Evolutionary conservation across 495 filamentous ascomycete species (phyloP), one percentile per base, ranked within the genome.

Genomic region (Saxophila tyrrhenica): DNA sequence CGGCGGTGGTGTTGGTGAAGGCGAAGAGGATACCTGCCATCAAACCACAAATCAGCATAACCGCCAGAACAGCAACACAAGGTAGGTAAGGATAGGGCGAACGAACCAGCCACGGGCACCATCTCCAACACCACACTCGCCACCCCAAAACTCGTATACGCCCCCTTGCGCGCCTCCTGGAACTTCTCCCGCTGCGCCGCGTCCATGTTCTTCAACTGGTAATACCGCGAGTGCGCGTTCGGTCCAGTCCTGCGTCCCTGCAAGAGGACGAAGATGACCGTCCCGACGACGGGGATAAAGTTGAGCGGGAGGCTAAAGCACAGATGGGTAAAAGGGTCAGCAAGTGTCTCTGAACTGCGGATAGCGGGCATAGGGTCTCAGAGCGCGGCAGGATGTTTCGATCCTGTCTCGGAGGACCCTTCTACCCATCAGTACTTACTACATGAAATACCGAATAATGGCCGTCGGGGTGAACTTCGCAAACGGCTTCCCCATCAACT

Each of bases 231-330:
- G 65, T 83, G 79, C 29, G 73, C 70, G 0, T 46, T 63, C 0
- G 78, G 79, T 0, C 81, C 81, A 24, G 68, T 63, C 44, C 63
- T 66, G 65, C 69, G 76, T 60, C 87, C 91, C 67, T 94, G 84
- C 25, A 92, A 57, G 15, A 85, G 47, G 8, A 96, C 73, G 67
- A 94, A 98, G 0, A 87, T 61, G 13, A 81, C 69, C 1, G 91
- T 90, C 2, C 92, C 92, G 19, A 97, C 76, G 0, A 96, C 77
- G 0, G 92, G 92, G 41, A 98, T 85, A 54, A 95, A 83, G 67
- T 95, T 96, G 48, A 97, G 73, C 13, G 92, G 90, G n/a, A 96
- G 71, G 62, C n/a, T n/a, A n/a, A n/a, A n/a, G n/a, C n/a, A n/a
- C n/a, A n/a, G 88, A 85, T 56, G 84, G 64, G 57, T 84, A 62